Conservation (phyloP, 2,329 filamentous ascomycete genomes). For the Bipolaris sorokiniana region DNA sequence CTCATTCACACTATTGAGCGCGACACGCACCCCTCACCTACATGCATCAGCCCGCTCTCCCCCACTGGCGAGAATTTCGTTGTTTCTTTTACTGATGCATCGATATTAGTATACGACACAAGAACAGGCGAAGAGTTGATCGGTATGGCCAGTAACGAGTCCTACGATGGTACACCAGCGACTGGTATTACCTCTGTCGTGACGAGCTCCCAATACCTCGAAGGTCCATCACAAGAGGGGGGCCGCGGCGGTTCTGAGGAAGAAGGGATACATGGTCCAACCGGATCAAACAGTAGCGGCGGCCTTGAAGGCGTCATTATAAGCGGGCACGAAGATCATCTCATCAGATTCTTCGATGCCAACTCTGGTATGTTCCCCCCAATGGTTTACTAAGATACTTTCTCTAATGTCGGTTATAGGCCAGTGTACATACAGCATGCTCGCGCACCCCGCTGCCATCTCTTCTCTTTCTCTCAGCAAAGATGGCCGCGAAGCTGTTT, state of each 20-base stretch:
- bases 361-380: conserved; percentile 82
- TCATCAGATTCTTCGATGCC: conserved; percentile 96
- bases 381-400: conserved; percentile 6
- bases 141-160: conserved; percentile 91
- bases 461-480: conserved; percentile 90
- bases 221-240: conserved; percentile 65
- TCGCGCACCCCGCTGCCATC: conserved; percentile 92
- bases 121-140: conserved; percentile 89
- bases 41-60: conserved; percentile 90
- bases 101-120: conserved; percentile 91
- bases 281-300: conserved; percentile 75
- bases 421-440: conserved; percentile 99
- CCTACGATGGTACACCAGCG: conserved; percentile 84
- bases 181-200: conserved; percentile 90
- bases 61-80: conserved; percentile 85
- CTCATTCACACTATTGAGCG: conserved; percentile 86
- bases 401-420: conserved; percentile 59
- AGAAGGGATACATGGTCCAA: conserved; percentile 79
- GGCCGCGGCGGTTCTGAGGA: conserved; percentile 71
- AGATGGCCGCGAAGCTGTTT: conserved; percentile 92
- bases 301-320: conserved; percentile 90
- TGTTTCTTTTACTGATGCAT: conserved; percentile 88
- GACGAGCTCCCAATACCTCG: conserved; percentile 81
- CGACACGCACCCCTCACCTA: conserved; percentile 74
- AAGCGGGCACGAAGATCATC: conserved; percentile 94